Percentiles rank a stretch among this genome's conserved stretches.
phyloP scores from a whole-genome alignment of 441 rosid genomes.

The Melianthus villosus region DNA sequence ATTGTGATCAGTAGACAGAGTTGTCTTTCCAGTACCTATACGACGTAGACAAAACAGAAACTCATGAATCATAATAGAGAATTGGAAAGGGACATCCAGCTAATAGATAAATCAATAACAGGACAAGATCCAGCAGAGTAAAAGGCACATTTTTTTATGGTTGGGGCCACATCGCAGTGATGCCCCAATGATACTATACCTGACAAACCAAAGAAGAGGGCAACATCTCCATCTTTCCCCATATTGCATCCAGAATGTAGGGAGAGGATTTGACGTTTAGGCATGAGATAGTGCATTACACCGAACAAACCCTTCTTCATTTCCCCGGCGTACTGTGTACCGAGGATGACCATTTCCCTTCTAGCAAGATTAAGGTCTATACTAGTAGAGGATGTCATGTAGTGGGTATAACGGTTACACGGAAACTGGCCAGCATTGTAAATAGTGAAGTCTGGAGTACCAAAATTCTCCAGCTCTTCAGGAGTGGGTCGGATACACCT shows the following conservation, averaged over 20 bases:
- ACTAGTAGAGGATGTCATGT: slow-evolving; percentile 99
- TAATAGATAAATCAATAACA: too few species aligned
- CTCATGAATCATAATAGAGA: slow-evolving; percentile 9
- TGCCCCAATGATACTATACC: slow-evolving; percentile 47
- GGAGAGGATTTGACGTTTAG: slow-evolving; percentile 89
- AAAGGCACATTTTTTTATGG: too few species aligned
- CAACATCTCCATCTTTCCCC: slow-evolving; percentile 99
- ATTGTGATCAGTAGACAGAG: slow-evolving; percentile 86
- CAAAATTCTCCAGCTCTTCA: slow-evolving; percentile 95
- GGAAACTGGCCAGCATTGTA: slow-evolving; percentile 99
- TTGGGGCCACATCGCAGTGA: too few species aligned
- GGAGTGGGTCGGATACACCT: slow-evolving; percentile 98
- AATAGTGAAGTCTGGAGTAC: slow-evolving; percentile 96
- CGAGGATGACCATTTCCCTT: slow-evolving; percentile 97
- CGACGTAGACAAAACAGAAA: neutral
- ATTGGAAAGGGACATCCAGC: too few species aligned
- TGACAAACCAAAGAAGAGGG: slow-evolving; percentile 98
- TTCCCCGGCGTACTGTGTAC: slow-evolving; percentile 98
- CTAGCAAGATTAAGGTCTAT: slow-evolving; percentile 82
- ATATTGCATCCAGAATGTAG: slow-evolving; percentile 97
- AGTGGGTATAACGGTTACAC: slow-evolving; percentile 93
- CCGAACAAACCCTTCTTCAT: slow-evolving; percentile 98
- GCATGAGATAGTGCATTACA: slow-evolving; percentile 99
- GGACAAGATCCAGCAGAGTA: too few species aligned
- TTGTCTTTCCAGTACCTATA: slow-evolving; percentile 86